Evolutionary conservation across 345 rosid species (phyloP).

Genomic region (Cardiospermum halicacabum): DNA sequence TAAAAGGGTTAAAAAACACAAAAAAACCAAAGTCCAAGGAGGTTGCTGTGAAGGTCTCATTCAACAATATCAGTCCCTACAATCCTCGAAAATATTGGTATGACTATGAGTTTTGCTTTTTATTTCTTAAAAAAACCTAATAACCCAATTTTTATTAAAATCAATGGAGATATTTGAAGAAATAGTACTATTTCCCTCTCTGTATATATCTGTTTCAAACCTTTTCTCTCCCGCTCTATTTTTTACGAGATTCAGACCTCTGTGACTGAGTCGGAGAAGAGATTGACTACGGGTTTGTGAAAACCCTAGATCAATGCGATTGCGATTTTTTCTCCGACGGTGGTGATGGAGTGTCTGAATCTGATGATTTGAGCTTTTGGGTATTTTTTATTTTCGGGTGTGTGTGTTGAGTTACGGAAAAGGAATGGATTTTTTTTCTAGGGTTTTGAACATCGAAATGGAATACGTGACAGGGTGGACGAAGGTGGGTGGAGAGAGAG

Average conservation of each 20-base stretch:
- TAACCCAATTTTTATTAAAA: background rate
- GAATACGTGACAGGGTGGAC: conserved; percentile 48
- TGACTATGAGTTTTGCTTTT: background rate
- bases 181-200: no score
- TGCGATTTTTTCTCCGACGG: no score
- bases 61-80: conserved; percentile 5
- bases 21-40: conserved; percentile 18
- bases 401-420: background rate
- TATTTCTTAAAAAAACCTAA: background rate
- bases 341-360: background rate
- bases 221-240: conserved; percentile 8
- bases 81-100: conserved; percentile 22
- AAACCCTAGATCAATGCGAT: conserved; percentile 40
- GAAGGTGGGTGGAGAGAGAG: conserved; percentile 30
- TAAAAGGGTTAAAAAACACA: conserved; percentile 12
- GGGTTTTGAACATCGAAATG: conserved; percentile 28
- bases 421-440: conserved; percentile 18
- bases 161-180: conserved; percentile 12
- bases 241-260: background rate
- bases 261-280: conserved; percentile 3
- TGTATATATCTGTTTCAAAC: conserved; percentile 30
- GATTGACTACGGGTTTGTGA: background rate
- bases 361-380: background rate
- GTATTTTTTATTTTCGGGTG: background rate
- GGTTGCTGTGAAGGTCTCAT: conserved; percentile 13